Base-by-base conservation (phyloP, 331 rosid genomes). In the Malus hybrid region DNA sequence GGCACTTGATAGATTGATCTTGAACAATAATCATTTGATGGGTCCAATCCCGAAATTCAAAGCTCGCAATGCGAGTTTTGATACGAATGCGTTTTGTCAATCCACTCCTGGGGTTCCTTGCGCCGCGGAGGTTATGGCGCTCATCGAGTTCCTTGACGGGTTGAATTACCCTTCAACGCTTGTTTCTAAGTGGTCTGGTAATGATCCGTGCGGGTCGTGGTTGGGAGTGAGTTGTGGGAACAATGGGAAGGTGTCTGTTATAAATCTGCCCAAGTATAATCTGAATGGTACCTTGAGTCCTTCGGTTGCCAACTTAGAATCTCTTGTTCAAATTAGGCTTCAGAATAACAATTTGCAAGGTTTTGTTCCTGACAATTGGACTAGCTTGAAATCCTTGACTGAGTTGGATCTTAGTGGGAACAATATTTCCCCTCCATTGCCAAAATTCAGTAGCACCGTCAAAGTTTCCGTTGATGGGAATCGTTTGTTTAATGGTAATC, bases 251-350 rank as follows among this genome's bases (percentile, higher is more conserved):
- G 92, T 95, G 57, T 71, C 85, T 65, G 76, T 83, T 77, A 84
- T 95, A 67, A 92, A 90, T 84, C 66, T 95, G 75, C 97, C 91
- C 0, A 84, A 36, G 4, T 78, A 83, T 44, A 82, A 83, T 60
- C 88, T 92, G 64, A 92, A 63, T 75, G 99, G 99, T 46, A 83
- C 84, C 12, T 75, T 95, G 71, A 90, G 99, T 85, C 89, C 97
- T 66, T 86, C 97, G 3, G 82, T 95, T 80, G 97, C 93, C 1
- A 85, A 86, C 22, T 86, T 95, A 29, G 86, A 69, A 65, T 87
- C 92, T 68, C 91, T 95, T 36, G 67, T 8, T 14, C 84, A 86
- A 72, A 85, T 95, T 57, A 84, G 81, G 71, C 85, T 94, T 60
- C 87, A 44, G 70, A 74, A 83, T 46, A 94, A 94, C 81, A 46